Conservation (phyloP, 1,284 basidiomycete genomes). For the Cryptococcus hybrid region DNA sequence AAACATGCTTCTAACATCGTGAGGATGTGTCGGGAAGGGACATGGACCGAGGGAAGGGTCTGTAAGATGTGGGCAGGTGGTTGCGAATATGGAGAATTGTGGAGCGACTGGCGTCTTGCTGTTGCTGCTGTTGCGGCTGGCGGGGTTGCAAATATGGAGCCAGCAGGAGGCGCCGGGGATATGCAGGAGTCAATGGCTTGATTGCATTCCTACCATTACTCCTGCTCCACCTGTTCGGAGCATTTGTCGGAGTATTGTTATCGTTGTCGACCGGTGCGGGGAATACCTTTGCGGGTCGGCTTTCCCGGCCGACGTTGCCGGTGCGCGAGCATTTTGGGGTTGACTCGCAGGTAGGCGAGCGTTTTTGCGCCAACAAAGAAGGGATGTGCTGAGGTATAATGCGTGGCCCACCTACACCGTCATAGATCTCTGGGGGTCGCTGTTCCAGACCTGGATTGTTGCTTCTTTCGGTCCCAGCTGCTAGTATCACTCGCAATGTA, state of each 20-base stretch:
- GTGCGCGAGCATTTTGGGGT: not conserved
- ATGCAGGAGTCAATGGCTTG: no score
- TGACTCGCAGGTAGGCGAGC: not conserved
- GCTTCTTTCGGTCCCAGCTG: not conserved
- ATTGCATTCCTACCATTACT: no score
- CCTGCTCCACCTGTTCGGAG: no score
- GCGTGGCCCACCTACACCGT: slow-evolving; percentile 3
- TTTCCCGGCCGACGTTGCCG: not conserved
- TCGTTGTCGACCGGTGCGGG: not conserved
- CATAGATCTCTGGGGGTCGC: slow-evolving; percentile 10
- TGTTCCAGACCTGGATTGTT: not conserved
- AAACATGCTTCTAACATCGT: slow-evolving; percentile 16
- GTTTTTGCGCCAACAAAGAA: not conserved
- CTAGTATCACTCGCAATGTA: slow-evolving; percentile 14
- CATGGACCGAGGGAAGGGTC: slow-evolving; percentile 17
- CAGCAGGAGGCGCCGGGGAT: not conserved
- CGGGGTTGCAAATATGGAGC: not conserved
- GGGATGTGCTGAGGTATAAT: not conserved
- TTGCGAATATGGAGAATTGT: slow-evolving; percentile 12
- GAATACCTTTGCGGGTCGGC: not conserved
- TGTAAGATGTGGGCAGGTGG: slow-evolving; percentile 10
- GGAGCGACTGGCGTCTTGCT: not conserved
- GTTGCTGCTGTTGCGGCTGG: not conserved
- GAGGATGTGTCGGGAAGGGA: slow-evolving; percentile 19
- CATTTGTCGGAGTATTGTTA: no score